Evolutionary conservation across 257 asterid genomes (phyloP).

Genomic region (Thymus quinquecostatus): DNA sequence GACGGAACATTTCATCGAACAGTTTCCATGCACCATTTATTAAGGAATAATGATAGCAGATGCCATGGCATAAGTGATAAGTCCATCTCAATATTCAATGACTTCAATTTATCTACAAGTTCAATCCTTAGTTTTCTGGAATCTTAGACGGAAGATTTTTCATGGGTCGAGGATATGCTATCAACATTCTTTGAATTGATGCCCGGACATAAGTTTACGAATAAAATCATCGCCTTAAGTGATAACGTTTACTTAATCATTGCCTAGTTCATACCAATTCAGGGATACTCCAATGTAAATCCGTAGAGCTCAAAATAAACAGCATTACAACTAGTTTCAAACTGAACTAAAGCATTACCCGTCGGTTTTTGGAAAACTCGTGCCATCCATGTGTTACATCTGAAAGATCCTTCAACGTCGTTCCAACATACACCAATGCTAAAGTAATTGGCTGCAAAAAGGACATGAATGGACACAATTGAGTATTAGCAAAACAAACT

Average conservation of each 20-base stretch:
- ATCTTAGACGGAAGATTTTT: no score
- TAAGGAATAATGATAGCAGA: no score
- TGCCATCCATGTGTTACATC: constrained; percentile 98
- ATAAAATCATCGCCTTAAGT: background rate
- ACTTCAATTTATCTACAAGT: no score
- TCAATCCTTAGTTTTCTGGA: no score
- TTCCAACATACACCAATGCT: constrained; percentile 94
- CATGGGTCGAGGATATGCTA: no score
- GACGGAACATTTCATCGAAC: no score
- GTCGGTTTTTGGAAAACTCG: constrained; percentile 84
- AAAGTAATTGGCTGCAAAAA: constrained; percentile 85
- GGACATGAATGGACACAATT: constrained; percentile 19
- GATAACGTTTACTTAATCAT: background rate
- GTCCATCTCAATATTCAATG: no score
- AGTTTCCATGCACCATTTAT: no score
- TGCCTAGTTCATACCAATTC: background rate
- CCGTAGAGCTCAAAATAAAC: background rate
- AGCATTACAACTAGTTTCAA: background rate
- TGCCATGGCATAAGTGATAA: no score
- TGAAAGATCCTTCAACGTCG: constrained; percentile 94
- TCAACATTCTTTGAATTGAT: no score
- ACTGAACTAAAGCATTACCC: constrained; percentile 52
- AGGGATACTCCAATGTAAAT: background rate
- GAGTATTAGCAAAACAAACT: background rate
- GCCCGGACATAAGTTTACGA: background rate